Conservation (phyloP, 257 asterid species). For the Ophiorrhiza pumila region DNA sequence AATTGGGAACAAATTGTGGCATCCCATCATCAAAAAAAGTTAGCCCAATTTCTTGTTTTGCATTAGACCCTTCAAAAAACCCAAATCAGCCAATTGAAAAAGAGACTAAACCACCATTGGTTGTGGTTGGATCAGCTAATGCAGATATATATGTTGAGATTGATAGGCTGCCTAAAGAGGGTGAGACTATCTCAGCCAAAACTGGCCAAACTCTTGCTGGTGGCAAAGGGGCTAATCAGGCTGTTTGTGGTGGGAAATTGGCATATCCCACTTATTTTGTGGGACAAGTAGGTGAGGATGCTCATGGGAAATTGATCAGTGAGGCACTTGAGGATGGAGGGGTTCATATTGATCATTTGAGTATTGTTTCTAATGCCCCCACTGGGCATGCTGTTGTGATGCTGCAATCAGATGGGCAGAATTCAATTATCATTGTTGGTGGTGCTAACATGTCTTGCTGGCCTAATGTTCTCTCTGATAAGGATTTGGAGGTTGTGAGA, state of each 20-base stretch:
- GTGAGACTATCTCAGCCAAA: constrained; percentile 82
- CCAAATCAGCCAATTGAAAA: constrained; percentile 17
- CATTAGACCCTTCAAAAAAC: constrained; percentile 31
- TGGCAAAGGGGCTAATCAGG: constrained; percentile 96
- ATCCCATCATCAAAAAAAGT: constrained; percentile 28
- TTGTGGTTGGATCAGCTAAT: constrained; percentile 97
- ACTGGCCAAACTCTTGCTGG: constrained; percentile 84
- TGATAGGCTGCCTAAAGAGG: constrained; percentile 75
- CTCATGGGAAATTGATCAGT: constrained; percentile 70
- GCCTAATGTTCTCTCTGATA: constrained; percentile 57
- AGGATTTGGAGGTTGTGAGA: constrained; percentile 58
- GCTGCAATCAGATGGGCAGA: constrained; percentile 84
- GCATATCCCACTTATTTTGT: constrained; percentile 71
- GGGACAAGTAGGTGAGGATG: constrained; percentile 89
- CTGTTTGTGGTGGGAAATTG: constrained; percentile 77
- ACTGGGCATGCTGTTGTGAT: constrained; percentile 97
- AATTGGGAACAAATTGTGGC: not conserved
- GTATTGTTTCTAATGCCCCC: constrained; percentile 51
- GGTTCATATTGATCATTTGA: constrained; percentile 58
- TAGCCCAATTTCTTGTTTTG: constrained; percentile 40
- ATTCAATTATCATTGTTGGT: constrained; percentile 82
- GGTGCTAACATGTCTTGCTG: constrained; percentile 88
- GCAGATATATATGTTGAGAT: constrained; percentile 90
- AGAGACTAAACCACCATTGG: constrained; percentile 49
- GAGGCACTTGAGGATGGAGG: constrained; percentile 71